Percentiles rank a stretch among this genome's conserved stretches.
Evolutionary conservation across 164 flowering plant genomes (phyloP).

Genomic region (Piper betle): DNA sequence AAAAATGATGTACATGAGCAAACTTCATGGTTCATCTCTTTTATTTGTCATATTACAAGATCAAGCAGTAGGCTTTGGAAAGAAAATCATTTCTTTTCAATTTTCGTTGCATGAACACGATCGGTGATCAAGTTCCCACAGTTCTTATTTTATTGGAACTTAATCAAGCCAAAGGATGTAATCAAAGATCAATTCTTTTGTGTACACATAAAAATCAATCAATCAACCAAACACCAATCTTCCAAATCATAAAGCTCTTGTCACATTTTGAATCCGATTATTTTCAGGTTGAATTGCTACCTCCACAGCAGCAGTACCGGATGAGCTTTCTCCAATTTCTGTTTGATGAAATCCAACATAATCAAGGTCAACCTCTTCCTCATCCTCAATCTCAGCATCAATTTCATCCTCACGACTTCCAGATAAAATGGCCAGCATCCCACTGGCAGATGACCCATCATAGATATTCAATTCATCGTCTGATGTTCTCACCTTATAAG

Average conservation of each 20-base stretch:
- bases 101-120: too few species aligned
- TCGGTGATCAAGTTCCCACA: too few species aligned
- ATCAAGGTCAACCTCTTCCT: not conserved
- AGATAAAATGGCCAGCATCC: constrained; percentile 19
- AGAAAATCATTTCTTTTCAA: too few species aligned
- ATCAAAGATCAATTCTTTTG: too few species aligned
- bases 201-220: not conserved
- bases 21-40: too few species aligned
- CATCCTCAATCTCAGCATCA: not conserved
- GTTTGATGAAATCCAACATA: not conserved
- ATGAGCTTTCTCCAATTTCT: not conserved
- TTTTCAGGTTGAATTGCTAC: not conserved
- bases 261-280: not conserved
- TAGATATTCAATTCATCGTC: constrained; percentile 3
- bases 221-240: constrained; percentile 53
- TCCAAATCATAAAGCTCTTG: constrained; percentile 35
- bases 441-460: constrained; percentile 28
- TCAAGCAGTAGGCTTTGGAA: too few species aligned
- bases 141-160: too few species aligned
- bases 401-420: constrained; percentile 1
- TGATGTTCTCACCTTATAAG: constrained; percentile 22
- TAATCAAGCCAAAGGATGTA: too few species aligned
- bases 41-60: too few species aligned
- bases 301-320: not conserved
- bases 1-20: too few species aligned